phyloP scores from a whole-genome alignment of 176 grass and related monocot species.

The Aechmea fasciata region DNA sequence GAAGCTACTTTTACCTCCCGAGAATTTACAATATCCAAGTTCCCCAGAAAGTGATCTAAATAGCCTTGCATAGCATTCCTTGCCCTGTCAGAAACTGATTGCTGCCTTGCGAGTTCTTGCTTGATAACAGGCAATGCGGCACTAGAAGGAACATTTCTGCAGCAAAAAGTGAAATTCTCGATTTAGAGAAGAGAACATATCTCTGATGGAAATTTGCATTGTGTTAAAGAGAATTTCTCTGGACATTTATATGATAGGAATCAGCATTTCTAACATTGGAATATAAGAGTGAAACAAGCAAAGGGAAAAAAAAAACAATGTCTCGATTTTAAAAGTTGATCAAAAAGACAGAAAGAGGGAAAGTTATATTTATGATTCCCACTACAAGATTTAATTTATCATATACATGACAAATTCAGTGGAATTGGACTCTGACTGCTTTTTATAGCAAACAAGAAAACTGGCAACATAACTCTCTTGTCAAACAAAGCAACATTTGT shows the following conservation, averaged over 20 bases:
- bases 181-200: neutral
- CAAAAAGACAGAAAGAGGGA: no score
- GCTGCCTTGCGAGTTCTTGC: constrained; percentile 79
- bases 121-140: constrained; percentile 92
- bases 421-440: no score
- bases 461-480: no score
- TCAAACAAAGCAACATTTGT: no score
- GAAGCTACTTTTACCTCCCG: constrained; percentile 51
- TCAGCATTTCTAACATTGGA: no score
- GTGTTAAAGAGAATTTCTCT: neutral
- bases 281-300: no score
- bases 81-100: constrained; percentile 84
- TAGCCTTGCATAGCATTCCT: constrained; percentile 96
- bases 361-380: no score
- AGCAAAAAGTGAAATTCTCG: constrained; percentile 47
- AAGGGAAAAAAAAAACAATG: no score
- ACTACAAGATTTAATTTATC: no score
- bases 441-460: no score
- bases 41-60: constrained; percentile 90
- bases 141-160: constrained; percentile 99
- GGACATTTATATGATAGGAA: constrained; percentile 2
- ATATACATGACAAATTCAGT: no score
- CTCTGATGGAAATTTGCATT: neutral
- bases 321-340: no score
- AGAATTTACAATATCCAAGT: constrained; percentile 97